A percentile compares a stretch with the other conserved stretches of the same genome.
Conservation (phyloP, 768 basidiomycete species). For the Psilocybe azurescens region DNA sequence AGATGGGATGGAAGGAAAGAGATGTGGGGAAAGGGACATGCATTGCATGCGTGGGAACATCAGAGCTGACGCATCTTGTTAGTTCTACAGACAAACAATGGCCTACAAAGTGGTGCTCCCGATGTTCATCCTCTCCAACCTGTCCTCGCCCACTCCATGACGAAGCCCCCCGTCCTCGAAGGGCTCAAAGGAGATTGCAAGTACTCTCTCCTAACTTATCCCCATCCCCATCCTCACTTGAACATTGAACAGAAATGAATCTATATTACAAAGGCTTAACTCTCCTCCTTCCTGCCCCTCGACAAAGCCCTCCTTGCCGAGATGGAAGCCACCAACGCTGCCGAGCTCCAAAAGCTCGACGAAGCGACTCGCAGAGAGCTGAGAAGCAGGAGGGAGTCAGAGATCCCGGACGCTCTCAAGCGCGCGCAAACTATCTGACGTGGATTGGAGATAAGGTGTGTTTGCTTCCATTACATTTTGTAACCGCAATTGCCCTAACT, state of each 20-base stretch:
- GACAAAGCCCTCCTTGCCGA: conserved; percentile 57
- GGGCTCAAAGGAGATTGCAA: conserved; percentile 48
- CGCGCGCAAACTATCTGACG: conserved; percentile 86
- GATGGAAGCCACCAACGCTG: conserved; percentile 74
- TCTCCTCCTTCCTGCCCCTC: conserved; percentile 50
- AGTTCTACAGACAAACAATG: conserved; percentile 46
- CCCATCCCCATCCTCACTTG: not conserved
- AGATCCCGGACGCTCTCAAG: conserved; percentile 90
- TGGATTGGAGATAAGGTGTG: conserved; percentile 84
- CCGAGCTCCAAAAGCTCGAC: conserved; percentile 76
- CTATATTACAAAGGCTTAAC: conserved; percentile 27
- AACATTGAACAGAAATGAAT: conserved; percentile 63
- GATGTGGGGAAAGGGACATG: conserved; percentile 28
- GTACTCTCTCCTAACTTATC: conserved; percentile 16
- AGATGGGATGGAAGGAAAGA: conserved; percentile 23
- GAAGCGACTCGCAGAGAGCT: conserved; percentile 82
- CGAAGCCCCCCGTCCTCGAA: conserved; percentile 63
- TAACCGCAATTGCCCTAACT: not conserved
- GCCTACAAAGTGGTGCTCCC: conserved; percentile 85
- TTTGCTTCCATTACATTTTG: not conserved
- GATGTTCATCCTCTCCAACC: conserved; percentile 75
- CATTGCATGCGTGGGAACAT: conserved; percentile 39
- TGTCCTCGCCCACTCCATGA: conserved; percentile 69
- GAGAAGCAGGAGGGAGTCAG: conserved; percentile 94
- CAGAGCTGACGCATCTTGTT: conserved; percentile 39